Evolutionary conservation across 768 basidiomycete genomes (phyloP), one percentile per base, ranked within the genome.

Genomic region (Suillus subluteus): DNA sequence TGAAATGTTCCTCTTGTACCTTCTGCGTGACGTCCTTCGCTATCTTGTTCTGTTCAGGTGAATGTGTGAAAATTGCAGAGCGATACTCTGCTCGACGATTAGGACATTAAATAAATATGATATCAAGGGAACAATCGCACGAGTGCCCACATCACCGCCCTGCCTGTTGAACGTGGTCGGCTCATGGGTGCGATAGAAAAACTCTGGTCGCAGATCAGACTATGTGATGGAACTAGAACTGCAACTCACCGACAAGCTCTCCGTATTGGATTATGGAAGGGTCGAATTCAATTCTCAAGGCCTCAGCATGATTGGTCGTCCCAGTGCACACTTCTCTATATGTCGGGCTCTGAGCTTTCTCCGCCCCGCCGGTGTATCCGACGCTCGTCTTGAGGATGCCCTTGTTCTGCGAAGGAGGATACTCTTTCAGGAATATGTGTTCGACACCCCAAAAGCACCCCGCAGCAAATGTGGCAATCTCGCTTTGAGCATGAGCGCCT

Each of bases 101-200:
- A 70, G 63, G 18, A 37, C 43, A 44, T n/a, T 13, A 48, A 18
- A 11, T 4, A 59, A 7, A 11, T 4, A 59, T 7, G 54, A n/a
- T 32, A 3, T 18, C 12, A 11, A 21, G 8, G 18, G 16, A 23
- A 11, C n/a, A 44, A 43, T 46, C 89, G 69, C 73, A 95, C 94
- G 95, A 37, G 88, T 87, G 23, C 96, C 95, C 3, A 73, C 74
- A 72, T 97, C 95, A 2, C 72, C 82, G 37, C 95, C 95, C 75
- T 97, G 95, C 16, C 83, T 80, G 76, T 97, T 89, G 64, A 84
- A 73, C 0, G 93, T 92, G 50, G 95, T 97, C 3, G 96, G 94
- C 70, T 98, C 96, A 72, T 98, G 96, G 0, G 93, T 94, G 56
- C 97, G 86, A 77, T 95, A 97, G 79, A 97, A 97, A 82, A 96